phyloP scores from a whole-genome alignment of 1,284 basidiomycete species.

The Lentinula novae-zelandiae region DNA sequence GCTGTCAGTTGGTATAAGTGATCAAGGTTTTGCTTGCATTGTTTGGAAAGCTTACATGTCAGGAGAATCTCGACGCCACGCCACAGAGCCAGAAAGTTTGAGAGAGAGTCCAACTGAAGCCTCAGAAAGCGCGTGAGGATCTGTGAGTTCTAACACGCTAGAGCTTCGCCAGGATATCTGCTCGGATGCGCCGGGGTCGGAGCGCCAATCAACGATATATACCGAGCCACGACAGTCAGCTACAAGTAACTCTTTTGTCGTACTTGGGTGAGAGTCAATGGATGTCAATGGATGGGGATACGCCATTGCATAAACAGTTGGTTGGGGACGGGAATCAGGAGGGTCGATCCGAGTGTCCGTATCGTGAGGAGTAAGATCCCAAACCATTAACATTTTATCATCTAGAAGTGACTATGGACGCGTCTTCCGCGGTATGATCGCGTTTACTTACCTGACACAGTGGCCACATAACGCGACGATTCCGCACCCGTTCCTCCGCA shows the following conservation, averaged over 20 bases:
- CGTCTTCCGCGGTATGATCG: not conserved
- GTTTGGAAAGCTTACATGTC: constrained; percentile 48
- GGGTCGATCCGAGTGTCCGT: constrained; percentile 26
- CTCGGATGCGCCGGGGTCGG: constrained; percentile 55
- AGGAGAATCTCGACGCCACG: constrained; percentile 64
- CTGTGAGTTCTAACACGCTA: constrained; percentile 65
- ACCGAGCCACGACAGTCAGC: constrained; percentile 69
- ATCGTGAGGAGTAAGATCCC: constrained; percentile 66
- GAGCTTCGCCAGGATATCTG: constrained; percentile 55
- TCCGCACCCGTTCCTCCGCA: constrained; percentile 68
- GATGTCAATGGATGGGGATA: constrained; percentile 67
- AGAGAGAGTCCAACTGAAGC: constrained; percentile 43
- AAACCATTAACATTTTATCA: constrained; percentile 79
- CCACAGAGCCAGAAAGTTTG: constrained; percentile 53
- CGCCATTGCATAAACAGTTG: constrained; percentile 69
- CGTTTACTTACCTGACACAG: constrained; percentile 59
- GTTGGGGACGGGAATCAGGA: constrained; percentile 45
- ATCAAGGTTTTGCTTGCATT: not conserved
- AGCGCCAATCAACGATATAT: constrained; percentile 75
- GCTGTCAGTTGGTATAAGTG: constrained; percentile 32
- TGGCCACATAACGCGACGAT: constrained; percentile 68
- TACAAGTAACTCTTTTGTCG: constrained; percentile 72
- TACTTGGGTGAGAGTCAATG: constrained; percentile 66
- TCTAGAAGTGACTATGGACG: constrained; percentile 35
- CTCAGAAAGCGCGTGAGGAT: constrained; percentile 59